Evolutionary conservation across 2,329 filamentous ascomycete species (phyloP), one percentile per base, ranked within the genome.

Genomic region (Penicillium psychrosexuale): DNA sequence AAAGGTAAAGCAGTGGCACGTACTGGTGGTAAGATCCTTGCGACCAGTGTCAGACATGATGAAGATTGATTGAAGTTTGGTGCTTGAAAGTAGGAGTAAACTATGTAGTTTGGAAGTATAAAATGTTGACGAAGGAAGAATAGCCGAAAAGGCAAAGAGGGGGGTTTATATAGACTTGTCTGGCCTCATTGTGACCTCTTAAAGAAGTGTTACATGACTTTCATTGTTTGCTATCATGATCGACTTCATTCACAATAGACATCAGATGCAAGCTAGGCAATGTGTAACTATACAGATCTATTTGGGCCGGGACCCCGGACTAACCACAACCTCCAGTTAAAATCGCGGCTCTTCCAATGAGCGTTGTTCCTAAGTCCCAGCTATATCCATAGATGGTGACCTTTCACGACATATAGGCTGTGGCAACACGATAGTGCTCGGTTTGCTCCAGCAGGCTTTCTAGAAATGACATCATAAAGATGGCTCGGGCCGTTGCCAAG

Each of bases 21-120:
- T 72, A 76, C 74, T 82, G 70, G 77, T 77, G 63, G 72, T 66
- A 72, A 84, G 79, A 73, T 84, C 82, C 75, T 86, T 86, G 81
- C 84, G 83, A 68, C 77, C 79, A 65, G 72, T 51, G 75, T 86
- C 84, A 79, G 84, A 82, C 82, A 84, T 85, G 70, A 64, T 82
- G 72, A 65, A 19, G 61, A 47, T 69, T 66, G 53, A 51, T 52
- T 39, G 30, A 53, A 44, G 33, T 24, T 40, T 56, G 27, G 34
- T 58, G 19, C 19, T 19, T 50, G 54, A 39, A 40, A 53, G 37
- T 47, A n/a, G n/a, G 19, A 38, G 22, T 45, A 11, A 31, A 12
- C 19, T 39, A 17, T 57, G 55, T 55, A 54, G 57, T 48, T 34
- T 33, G 34, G 33, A 24, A 34, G 17, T 24, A 56, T 37, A 17